Evolutionary conservation across 768 basidiomycete species (phyloP).

Genomic region (Mycena crocata): DNA sequence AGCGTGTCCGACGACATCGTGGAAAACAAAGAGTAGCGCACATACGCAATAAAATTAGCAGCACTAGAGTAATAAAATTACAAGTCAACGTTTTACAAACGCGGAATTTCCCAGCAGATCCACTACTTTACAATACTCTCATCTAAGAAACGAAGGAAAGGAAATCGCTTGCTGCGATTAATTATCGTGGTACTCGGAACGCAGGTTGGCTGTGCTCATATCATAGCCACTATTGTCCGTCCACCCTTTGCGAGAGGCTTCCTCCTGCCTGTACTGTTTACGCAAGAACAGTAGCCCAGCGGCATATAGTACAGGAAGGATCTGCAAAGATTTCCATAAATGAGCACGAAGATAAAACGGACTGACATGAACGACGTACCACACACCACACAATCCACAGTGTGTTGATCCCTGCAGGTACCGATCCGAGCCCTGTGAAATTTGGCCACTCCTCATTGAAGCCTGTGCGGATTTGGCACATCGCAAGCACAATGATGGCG

Average conservation of each 20-base stretch:
- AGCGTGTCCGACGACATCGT: not conserved
- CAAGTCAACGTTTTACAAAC: too few relatives aligned
- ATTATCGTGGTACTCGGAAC: conserved; percentile 11
- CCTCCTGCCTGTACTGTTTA: conserved; percentile 61
- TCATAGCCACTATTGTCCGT: not conserved
- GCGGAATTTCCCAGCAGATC: not conserved
- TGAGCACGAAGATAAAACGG: not conserved
- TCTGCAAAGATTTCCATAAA: conserved; percentile 38
- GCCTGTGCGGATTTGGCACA: conserved; percentile 63
- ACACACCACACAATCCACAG: conserved; percentile 62
- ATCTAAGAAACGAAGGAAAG: not conserved
- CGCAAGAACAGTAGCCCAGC: conserved; percentile 57
- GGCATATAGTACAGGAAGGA: conserved; percentile 58
- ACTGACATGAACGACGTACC: conserved; percentile 46
- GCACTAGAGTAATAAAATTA: conserved; percentile 7
- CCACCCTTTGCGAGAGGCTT: conserved; percentile 31
- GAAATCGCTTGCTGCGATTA: not conserved
- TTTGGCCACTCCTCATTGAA: conserved; percentile 62
- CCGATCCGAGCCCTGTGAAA: conserved; percentile 53
- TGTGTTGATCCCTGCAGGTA: conserved; percentile 50
- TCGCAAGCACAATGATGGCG: conserved; percentile 58
- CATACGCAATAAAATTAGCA: not conserved
- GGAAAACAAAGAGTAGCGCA: not conserved
- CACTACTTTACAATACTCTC: not conserved
- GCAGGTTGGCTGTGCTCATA: not conserved